phyloP scores from a whole-genome alignment of 371 early-diverging fungal species.

The Parasitella parasitica region DNA sequence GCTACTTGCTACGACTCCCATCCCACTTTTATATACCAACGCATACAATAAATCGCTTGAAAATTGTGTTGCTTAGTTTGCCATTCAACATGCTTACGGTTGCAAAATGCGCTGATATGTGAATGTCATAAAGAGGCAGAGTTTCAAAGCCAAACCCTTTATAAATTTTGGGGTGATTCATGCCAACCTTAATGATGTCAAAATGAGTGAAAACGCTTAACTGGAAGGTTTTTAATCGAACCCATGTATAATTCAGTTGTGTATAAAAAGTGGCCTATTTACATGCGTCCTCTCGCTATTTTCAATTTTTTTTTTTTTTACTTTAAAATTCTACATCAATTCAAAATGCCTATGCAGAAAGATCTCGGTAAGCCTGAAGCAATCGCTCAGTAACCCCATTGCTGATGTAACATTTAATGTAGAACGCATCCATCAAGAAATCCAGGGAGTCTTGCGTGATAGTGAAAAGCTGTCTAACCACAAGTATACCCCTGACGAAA shows the following conservation, averaged over 20 bases:
- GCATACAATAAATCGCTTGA: too few species aligned
- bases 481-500: slow-evolving; percentile 16
- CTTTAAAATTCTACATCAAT: too few species aligned
- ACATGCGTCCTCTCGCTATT: too few species aligned
- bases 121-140: background rate
- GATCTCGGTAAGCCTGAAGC: slow-evolving; percentile 5
- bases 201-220: background rate
- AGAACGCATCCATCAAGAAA: slow-evolving; percentile 20
- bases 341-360: slow-evolving; percentile 17
- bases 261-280: background rate
- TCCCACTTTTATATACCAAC: too few species aligned
- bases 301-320: too few species aligned
- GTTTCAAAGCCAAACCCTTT: background rate
- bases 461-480: slow-evolving; percentile 7
- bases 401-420: background rate
- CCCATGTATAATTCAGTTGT: background rate
- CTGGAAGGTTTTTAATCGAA: background rate
- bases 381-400: background rate
- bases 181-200: background rate
- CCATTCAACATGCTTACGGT: too few species aligned
- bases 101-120: too few species aligned
- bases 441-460: slow-evolving; percentile 15
- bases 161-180: background rate
- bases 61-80: too few species aligned
- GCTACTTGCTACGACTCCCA: too few species aligned